Evolutionary conservation across 805 yeast genomes (phyloP).

Genomic region (Cyberlindnera sargentensis): DNA sequence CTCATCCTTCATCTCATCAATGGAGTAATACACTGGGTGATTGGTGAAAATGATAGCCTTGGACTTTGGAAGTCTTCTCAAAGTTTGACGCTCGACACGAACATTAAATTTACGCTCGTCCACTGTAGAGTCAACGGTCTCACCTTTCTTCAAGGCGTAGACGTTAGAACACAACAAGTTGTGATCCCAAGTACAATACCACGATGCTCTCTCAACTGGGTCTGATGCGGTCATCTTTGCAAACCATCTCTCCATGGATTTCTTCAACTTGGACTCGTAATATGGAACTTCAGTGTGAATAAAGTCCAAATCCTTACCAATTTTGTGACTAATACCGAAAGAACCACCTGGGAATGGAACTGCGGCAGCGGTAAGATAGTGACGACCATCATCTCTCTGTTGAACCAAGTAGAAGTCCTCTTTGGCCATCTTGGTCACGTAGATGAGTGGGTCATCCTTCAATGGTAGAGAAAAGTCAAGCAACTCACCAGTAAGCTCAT

Average conservation of each 20-base stretch:
- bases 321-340: constrained; percentile 51
- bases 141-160: constrained; percentile 40
- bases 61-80: constrained; percentile 58
- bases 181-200: constrained; percentile 73
- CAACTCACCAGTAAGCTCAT: constrained; percentile 55
- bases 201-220: constrained; percentile 68
- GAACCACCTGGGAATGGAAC: constrained; percentile 79
- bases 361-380: constrained; percentile 64
- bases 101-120: constrained; percentile 51
- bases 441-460: constrained; percentile 55
- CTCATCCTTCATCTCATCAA: constrained; percentile 77
- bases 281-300: constrained; percentile 68
- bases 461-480: constrained; percentile 55
- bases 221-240: constrained; percentile 50
- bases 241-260: constrained; percentile 72
- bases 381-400: constrained; percentile 48
- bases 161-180: constrained; percentile 49
- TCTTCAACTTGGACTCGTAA: constrained; percentile 55
- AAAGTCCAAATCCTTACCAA: constrained; percentile 55
- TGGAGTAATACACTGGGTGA: constrained; percentile 71
- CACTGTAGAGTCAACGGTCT: constrained; percentile 37
- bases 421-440: constrained; percentile 62
- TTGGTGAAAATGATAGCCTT: constrained; percentile 65
- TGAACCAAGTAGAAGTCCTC: constrained; percentile 66
- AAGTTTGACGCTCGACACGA: constrained; percentile 67